phyloP scores from a whole-genome alignment of 106 monocot genomes.

The Acorus calamus region DNA sequence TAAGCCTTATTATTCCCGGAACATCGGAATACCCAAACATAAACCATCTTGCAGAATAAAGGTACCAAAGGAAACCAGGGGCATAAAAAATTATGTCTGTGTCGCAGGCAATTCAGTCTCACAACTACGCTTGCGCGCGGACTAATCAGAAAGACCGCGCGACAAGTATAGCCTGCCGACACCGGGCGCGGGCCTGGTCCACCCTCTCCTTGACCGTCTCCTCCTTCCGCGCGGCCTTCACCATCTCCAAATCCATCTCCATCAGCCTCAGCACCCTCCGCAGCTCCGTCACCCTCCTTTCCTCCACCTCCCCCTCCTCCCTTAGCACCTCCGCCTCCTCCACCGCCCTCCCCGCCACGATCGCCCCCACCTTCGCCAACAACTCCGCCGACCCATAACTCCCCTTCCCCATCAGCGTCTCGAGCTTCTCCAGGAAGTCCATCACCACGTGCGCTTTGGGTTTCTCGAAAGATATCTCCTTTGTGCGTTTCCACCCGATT shows the following conservation, averaged over 20 bases:
- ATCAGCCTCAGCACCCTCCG: conserved; percentile 58
- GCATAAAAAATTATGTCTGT: background rate
- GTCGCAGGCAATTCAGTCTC: background rate
- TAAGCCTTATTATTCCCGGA: too few relatives aligned
- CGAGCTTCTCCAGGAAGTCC: conserved; percentile 77
- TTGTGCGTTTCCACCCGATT: conserved; percentile 83
- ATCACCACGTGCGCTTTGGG: conserved; percentile 66
- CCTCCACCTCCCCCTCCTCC: conserved; percentile 53
- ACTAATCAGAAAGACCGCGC: conserved; percentile 49
- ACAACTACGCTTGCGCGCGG: background rate
- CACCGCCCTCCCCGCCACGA: conserved; percentile 65
- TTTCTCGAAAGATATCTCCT: conserved; percentile 50
- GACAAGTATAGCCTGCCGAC: conserved; percentile 71
- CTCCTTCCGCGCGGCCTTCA: conserved; percentile 68
- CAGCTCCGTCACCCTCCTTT: conserved; percentile 65
- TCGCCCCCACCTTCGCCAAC: conserved; percentile 48
- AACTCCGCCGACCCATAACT: conserved; percentile 58
- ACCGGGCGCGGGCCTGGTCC: conserved; percentile 53
- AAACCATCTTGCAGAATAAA: background rate
- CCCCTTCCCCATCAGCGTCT: conserved; percentile 48
- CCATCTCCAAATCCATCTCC: conserved; percentile 92
- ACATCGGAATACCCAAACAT: too few relatives aligned
- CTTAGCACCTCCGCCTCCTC: conserved; percentile 67
- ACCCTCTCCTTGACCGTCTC: conserved; percentile 61
- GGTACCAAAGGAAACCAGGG: background rate